A percentile compares a stretch with the other conserved stretches of the same genome.
Conservation (phyloP, 768 basidiomycete genomes). For the Kwoniella sp. region DNA sequence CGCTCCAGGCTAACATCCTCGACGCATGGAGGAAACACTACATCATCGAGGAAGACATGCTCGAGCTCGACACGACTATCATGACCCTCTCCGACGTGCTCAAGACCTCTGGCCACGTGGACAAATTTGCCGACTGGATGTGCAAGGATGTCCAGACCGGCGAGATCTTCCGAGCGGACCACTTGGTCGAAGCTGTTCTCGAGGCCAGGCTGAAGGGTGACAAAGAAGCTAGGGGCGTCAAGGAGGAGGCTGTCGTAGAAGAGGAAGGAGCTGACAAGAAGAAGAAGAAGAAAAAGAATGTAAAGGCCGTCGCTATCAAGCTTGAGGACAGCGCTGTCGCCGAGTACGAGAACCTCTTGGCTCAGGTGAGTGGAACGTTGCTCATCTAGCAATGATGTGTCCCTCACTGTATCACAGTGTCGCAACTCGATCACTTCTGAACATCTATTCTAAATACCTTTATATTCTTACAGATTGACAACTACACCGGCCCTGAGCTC, state of each 20-base stretch:
- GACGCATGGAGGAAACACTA: slow-evolving; percentile 96
- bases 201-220: slow-evolving; percentile 87
- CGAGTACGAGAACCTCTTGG: slow-evolving; percentile 80
- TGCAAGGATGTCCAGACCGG: slow-evolving; percentile 93
- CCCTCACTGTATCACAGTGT: neutral
- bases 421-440: neutral
- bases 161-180: slow-evolving; percentile 94
- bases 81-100: slow-evolving; percentile 95
- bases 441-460: neutral
- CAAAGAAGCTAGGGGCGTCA: slow-evolving; percentile 77
- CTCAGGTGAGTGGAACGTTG: slow-evolving; percentile 70
- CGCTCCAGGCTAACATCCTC: slow-evolving; percentile 94
- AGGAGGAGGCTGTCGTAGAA: slow-evolving; percentile 62
- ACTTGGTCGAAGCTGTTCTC: slow-evolving; percentile 88
- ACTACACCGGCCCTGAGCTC: slow-evolving; percentile 84
- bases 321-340: slow-evolving; percentile 72
- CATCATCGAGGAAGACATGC: slow-evolving; percentile 97
- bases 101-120: slow-evolving; percentile 96
- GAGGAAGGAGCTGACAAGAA: slow-evolving; percentile 70
- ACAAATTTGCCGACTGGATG: slow-evolving; percentile 99
- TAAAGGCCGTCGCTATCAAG: slow-evolving; percentile 69
- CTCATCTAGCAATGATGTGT: no score
- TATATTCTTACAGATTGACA: slow-evolving; percentile 71
- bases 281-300: slow-evolving; percentile 67
- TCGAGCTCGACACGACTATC: slow-evolving; percentile 96